These are phyloP conservation scores for Gynochthodes officinalis DNA, from an alignment of 257 asterid species.

Conservation along the genomic window DNA sequence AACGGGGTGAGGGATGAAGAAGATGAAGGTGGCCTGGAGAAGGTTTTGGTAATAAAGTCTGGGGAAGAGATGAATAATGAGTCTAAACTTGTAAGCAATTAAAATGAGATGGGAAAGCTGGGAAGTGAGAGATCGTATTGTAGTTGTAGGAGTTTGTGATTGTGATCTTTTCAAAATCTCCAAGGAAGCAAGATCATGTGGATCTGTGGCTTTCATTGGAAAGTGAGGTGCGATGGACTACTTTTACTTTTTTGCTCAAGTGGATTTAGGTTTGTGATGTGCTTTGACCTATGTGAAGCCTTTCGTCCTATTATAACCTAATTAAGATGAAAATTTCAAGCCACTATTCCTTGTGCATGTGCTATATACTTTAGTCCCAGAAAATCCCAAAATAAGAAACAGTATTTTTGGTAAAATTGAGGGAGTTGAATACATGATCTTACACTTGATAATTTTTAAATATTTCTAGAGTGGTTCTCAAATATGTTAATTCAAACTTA, in stretches of 20 bases:
- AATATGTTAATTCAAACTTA: no score
- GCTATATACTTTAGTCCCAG: not conserved
- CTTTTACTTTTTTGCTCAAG: slow-evolving; percentile 12
- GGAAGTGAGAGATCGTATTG: slow-evolving; percentile 19
- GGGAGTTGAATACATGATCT: not conserved
- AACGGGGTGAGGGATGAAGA: not conserved
- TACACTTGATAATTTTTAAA: no score
- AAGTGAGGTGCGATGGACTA: slow-evolving; percentile 28
- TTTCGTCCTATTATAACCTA: slow-evolving; percentile 22
- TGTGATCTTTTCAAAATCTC: slow-evolving; percentile 39
- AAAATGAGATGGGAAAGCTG: not conserved
- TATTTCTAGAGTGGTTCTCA: no score
- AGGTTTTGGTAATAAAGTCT: slow-evolving; percentile 11
- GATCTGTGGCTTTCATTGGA: slow-evolving; percentile 33
- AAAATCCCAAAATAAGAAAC: not conserved
- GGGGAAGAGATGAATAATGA: not conserved
- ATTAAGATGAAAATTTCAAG: slow-evolving; percentile 3
- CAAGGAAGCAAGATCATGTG: slow-evolving; percentile 50
- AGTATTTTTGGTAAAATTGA: no score
- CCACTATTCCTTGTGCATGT: slow-evolving; percentile 17
- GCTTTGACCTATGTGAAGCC: slow-evolving; percentile 22
- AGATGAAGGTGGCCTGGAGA: not conserved
- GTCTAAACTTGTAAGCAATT: not conserved
- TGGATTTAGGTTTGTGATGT: slow-evolving; percentile 26
- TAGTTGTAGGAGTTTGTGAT: slow-evolving; percentile 41